Conservation (phyloP, 305 asterid species). For the Fraxinus angustifolia region DNA sequence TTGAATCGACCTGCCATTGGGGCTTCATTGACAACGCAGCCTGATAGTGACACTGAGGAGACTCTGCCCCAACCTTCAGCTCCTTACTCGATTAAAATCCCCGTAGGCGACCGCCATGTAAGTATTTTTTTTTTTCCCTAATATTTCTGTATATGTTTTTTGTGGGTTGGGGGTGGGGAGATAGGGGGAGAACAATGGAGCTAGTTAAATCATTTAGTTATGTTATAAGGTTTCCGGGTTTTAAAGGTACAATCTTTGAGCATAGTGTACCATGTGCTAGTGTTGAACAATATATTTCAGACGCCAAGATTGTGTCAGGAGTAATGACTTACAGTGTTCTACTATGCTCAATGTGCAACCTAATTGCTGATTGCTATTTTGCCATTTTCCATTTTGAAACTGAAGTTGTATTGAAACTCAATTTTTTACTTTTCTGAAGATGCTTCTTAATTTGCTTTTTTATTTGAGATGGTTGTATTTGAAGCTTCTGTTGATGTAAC, state of each 20-base stretch:
- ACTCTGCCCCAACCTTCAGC: constrained; percentile 39
- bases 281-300: neutral
- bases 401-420: neutral
- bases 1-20: constrained; percentile 21
- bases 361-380: neutral
- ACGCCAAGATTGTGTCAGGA: neutral
- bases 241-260: neutral
- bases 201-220: neutral
- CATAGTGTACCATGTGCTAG: neutral
- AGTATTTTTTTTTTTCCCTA: constrained; percentile 11
- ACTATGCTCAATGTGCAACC: neutral
- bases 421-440: neutral
- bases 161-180: constrained; percentile 7
- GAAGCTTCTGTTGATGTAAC: neutral
- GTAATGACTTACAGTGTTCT: neutral
- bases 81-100: constrained; percentile 59
- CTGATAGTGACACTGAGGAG: constrained; percentile 25
- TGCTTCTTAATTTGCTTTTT: neutral
- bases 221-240: neutral
- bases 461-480: neutral
- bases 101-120: constrained; percentile 76
- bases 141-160: neutral
- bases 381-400: neutral
- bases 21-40: constrained; percentile 39
- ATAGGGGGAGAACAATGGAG: neutral